Percentiles rank a stretch among this genome's conserved stretches.
Conservation (phyloP, 768 basidiomycete species). For the Lentinula raphanica region DNA sequence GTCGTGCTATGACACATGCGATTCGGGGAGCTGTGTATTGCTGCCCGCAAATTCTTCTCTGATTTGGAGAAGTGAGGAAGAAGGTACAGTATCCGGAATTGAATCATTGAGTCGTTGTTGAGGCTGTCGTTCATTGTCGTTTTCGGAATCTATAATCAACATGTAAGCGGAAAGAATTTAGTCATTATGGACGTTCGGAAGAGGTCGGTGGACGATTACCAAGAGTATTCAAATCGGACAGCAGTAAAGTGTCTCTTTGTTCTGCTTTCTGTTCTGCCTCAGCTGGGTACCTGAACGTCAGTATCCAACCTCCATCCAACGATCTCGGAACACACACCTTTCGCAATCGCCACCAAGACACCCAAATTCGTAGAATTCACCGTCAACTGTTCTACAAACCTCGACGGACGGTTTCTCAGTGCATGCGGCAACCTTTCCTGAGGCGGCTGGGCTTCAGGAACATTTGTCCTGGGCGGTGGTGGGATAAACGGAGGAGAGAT, state of each 20-base stretch:
- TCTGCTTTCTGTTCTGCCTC: neutral
- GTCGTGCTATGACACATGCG: neutral
- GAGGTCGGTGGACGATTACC: too few species aligned
- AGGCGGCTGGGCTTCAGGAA: neutral
- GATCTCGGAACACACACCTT: neutral
- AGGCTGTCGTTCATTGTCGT: neutral
- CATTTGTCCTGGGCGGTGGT: neutral
- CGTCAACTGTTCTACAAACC: constrained; percentile 3
- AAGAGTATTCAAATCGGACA: neutral
- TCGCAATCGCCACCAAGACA: constrained; percentile 1
- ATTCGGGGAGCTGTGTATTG: neutral
- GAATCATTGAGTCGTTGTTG: neutral
- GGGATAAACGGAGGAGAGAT: neutral
- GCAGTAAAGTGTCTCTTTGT: neutral
- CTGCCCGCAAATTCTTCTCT: neutral
- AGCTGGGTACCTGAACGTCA: neutral
- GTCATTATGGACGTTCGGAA: too few species aligned
- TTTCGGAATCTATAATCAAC: neutral
- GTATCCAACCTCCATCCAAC: neutral
- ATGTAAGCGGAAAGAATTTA: too few species aligned
- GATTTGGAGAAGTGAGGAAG: neutral
- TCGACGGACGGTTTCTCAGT: neutral
- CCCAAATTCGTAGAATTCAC: constrained; percentile 3
- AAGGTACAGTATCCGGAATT: neutral
- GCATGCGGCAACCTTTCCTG: neutral